Conservation (phyloP, 2,329 filamentous ascomycete genomes). For the Penicillium sp. region DNA sequence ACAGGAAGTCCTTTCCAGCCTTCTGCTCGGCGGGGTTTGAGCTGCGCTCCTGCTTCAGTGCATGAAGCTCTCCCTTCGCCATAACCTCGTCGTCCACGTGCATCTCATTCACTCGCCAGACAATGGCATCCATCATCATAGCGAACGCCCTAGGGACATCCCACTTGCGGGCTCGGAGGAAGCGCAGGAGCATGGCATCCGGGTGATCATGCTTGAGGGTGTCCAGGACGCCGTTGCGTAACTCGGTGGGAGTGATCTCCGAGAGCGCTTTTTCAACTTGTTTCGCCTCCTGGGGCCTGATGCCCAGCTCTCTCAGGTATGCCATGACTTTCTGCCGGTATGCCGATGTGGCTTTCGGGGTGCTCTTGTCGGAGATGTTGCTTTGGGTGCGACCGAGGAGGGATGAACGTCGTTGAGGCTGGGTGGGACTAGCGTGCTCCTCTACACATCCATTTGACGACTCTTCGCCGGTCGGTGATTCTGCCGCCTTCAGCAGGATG, state of each 20-base stretch:
- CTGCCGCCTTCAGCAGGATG: slow-evolving; percentile 69
- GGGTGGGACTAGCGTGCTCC: slow-evolving; percentile 28
- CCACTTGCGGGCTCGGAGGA: slow-evolving; percentile 85
- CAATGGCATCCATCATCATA: slow-evolving; percentile 88
- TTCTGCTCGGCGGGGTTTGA: slow-evolving; percentile 61
- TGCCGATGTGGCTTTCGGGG: slow-evolving; percentile 56
- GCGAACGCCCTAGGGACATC: slow-evolving; percentile 84
- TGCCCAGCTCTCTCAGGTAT: slow-evolving; percentile 20
- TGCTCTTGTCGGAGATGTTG: slow-evolving; percentile 65
- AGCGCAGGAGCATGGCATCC: slow-evolving; percentile 76
- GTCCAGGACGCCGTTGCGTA: slow-evolving; percentile 76
- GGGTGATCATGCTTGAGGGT: slow-evolving; percentile 94
- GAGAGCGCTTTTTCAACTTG: slow-evolving; percentile 77
- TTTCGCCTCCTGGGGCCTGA: slow-evolving; percentile 57
- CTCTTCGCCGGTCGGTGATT: slow-evolving; percentile 51
- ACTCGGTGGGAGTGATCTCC: slow-evolving; percentile 68
- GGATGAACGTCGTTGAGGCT: slow-evolving; percentile 37
- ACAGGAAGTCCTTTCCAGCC: slow-evolving; percentile 70
- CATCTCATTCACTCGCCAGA: slow-evolving; percentile 79
- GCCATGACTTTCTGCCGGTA: slow-evolving; percentile 23
- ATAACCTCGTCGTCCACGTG: slow-evolving; percentile 85
- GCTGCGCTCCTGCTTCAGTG: slow-evolving; percentile 58
- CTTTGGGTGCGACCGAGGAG: slow-evolving; percentile 39
- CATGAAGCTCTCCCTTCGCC: slow-evolving; percentile 66
- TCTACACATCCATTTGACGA: slow-evolving; percentile 49